These are phyloP conservation scores for Penstemon newberryi DNA, from an alignment of 257 asterid species.

Conservation along the genomic window DNA sequence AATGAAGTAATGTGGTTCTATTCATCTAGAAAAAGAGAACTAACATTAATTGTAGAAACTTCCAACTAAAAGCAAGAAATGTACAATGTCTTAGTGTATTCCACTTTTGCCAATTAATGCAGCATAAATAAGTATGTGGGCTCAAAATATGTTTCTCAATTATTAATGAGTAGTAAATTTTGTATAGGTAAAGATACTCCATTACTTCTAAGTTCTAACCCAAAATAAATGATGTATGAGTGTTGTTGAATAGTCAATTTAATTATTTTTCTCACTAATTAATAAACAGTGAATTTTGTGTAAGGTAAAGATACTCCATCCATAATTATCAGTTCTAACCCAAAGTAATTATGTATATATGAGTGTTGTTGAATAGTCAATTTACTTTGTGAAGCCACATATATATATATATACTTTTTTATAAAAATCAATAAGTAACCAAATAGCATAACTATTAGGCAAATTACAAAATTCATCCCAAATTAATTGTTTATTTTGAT, in stretches of 20 bases:
- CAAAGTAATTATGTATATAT: neutral
- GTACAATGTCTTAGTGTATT: slow-evolving; percentile 32
- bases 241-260: no score
- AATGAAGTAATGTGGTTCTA: slow-evolving; percentile 1
- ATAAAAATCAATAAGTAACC: no score
- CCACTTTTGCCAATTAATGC: slow-evolving; percentile 31
- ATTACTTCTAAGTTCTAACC: neutral
- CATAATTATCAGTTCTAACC: neutral
- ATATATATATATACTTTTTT: no score
- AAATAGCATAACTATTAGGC: no score
- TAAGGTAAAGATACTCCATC: neutral
- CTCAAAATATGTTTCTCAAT: slow-evolving; percentile 30
- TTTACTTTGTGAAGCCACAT: neutral
- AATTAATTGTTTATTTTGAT: no score
- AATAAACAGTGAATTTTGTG: neutral
- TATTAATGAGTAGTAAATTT: slow-evolving; percentile 10
- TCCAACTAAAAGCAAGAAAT: slow-evolving; percentile 27
- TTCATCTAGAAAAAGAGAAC: neutral
- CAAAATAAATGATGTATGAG: neutral
- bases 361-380: no score
- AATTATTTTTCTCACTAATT: slow-evolving; percentile 29
- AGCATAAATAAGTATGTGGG: slow-evolving; percentile 26
- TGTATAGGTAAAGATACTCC: neutral
- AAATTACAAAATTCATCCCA: no score
- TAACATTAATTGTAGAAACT: slow-evolving; percentile 29